Evolutionary conservation across 2,329 filamentous ascomycete species (phyloP).

Genomic region (Apiospora marii): DNA sequence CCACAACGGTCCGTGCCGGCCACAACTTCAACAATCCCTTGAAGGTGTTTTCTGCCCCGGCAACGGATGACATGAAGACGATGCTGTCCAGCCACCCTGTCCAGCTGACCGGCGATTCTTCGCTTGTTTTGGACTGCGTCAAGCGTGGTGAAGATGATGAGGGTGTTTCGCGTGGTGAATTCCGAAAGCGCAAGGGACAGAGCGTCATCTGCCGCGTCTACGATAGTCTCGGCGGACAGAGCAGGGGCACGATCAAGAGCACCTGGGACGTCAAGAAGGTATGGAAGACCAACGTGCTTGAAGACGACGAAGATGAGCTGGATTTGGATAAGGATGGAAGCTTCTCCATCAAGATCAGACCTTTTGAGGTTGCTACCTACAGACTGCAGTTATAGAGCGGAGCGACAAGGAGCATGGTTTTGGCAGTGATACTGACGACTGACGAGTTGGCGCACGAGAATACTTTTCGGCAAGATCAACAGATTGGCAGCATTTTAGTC

Average conservation of each 20-base stretch:
- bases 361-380: slow-evolving; percentile 88
- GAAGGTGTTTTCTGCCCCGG: slow-evolving; percentile 55
- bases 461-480: neutral
- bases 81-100: slow-evolving; percentile 57
- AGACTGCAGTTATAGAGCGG: slow-evolving; percentile 58
- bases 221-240: slow-evolving; percentile 85
- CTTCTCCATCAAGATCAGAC: slow-evolving; percentile 71
- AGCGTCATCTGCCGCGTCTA: slow-evolving; percentile 88
- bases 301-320: slow-evolving; percentile 81
- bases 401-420: neutral
- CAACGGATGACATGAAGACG: slow-evolving; percentile 41
- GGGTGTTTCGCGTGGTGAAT: slow-evolving; percentile 69
- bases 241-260: slow-evolving; percentile 73
- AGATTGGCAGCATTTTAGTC: neutral
- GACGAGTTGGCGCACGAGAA: neutral
- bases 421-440: neutral
- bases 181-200: slow-evolving; percentile 73
- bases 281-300: slow-evolving; percentile 84
- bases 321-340: slow-evolving; percentile 54
- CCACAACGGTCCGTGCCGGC: slow-evolving; percentile 80
- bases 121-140: slow-evolving; percentile 84
- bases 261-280: slow-evolving; percentile 77
- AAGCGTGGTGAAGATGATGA: slow-evolving; percentile 93
- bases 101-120: slow-evolving; percentile 69
- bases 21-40: slow-evolving; percentile 92